phyloP scores from a whole-genome alignment of 495 filamentous ascomycete species.

The Penicillium pulvis region DNA sequence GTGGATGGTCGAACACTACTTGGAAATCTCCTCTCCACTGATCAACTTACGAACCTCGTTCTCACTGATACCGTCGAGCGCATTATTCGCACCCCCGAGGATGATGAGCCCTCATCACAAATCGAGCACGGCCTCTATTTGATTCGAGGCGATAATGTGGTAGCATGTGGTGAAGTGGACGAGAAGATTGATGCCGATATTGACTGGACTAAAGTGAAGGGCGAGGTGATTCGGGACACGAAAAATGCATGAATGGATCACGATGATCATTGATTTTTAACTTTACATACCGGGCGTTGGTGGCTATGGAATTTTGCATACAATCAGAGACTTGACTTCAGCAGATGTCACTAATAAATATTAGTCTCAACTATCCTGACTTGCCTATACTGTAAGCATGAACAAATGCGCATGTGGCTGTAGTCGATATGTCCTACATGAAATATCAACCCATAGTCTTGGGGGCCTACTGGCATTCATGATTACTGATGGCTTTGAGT shows the following conservation, averaged over 20 bases:
- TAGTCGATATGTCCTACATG: too few relatives aligned
- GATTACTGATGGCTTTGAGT: too few relatives aligned
- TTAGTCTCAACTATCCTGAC: too few relatives aligned
- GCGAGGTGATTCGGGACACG: conserved; percentile 77
- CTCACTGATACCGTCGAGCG: conserved; percentile 83
- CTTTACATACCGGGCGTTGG: conserved; percentile 8
- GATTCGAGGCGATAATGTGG: conserved; percentile 92
- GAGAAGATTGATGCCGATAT: conserved; percentile 85
- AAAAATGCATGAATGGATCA: conserved; percentile 64
- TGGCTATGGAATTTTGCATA: conserved; percentile 5
- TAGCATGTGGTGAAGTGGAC: conserved; percentile 85
- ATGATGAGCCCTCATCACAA: conserved; percentile 77
- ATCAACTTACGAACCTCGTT: conserved; percentile 92
- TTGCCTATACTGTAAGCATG: too few relatives aligned
- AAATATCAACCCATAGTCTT: too few relatives aligned
- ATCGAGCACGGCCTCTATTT: conserved; percentile 87
- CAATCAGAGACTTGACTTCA: background rate
- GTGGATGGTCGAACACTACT: conserved; percentile 88
- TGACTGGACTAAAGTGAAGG: conserved; percentile 87
- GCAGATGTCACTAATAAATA: background rate
- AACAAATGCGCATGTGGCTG: too few relatives aligned
- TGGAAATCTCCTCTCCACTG: conserved; percentile 81
- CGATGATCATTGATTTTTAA: conserved; percentile 11
- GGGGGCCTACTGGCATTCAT: too few relatives aligned
- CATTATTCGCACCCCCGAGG: conserved; percentile 81